Conservation (phyloP, 2,329 filamentous ascomycete genomes). For the Seiridium unicorne region DNA sequence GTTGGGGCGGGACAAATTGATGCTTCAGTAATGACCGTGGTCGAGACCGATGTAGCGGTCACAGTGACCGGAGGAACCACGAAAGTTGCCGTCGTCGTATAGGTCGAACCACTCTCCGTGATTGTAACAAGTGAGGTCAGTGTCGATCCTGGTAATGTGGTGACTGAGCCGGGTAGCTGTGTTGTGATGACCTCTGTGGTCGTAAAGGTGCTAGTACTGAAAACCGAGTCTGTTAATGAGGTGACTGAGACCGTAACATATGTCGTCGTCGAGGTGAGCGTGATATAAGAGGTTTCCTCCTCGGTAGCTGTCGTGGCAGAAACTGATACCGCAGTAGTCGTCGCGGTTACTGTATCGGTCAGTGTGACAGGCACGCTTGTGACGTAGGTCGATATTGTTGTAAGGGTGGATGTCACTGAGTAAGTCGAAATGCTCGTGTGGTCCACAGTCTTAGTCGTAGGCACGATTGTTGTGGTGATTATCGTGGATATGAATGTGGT, state of each 20-base stretch:
- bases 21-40: conserved; percentile 25
- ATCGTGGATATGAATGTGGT: conserved; percentile 2
- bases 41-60: conserved; percentile 7
- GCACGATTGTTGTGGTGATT: background rate
- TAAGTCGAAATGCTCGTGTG: conserved; percentile 1
- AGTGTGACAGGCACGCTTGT: conserved; percentile 18
- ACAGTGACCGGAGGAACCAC: conserved; percentile 11
- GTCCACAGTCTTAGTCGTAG: conserved; percentile 1
- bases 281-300: conserved; percentile 16
- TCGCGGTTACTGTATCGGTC: conserved; percentile 13
- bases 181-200: conserved; percentile 3
- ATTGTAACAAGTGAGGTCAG: conserved; percentile 16
- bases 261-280: conserved; percentile 22
- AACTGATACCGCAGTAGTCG: conserved; percentile 15
- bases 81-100: conserved; percentile 14
- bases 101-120: conserved; percentile 19
- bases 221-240: conserved; percentile 26
- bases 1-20: conserved; percentile 45
- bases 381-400: conserved; percentile 14
- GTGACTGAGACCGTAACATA: conserved; percentile 24
- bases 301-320: conserved; percentile 16
- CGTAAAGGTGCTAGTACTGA: conserved; percentile 15
- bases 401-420: background rate
- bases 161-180: conserved; percentile 10
- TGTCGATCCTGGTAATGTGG: background rate